Evolutionary conservation across 768 basidiomycete genomes (phyloP), one percentile per base, ranked within the genome.

Genomic region (Auricularia sp.): DNA sequence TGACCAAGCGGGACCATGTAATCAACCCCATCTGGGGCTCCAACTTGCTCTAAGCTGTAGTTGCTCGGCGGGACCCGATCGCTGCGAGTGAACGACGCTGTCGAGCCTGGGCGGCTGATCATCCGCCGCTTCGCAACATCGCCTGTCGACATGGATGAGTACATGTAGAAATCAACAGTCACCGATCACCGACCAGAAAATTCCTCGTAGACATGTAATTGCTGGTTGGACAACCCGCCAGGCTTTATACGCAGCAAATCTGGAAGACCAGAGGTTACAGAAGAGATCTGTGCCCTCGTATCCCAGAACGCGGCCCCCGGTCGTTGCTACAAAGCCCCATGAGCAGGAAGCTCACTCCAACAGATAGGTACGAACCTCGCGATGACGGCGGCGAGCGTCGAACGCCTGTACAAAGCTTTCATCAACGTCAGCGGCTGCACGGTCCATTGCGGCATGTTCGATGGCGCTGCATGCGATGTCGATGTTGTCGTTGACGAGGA

Each of bases 391-490:
- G 63, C 97, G 83, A 58, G 82, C 81, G 39, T 94, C 89, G 71
- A 94, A 97, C 10, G 94, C 90, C 33, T 83, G 68, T 2, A 84
- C 81, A 67, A 99, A 92, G 29, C 85, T 87, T 67, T 96, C 94
- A 73, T 99, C 97, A 6, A 97, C 90, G 70, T 98, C 97, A 3
- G 85, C 83, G 62, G 93, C 84, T 6, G 95, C 95, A 65, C 93
- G 86, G 70, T 98, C 95, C 90, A 97, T 97, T 0, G 97, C 97
- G 4, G 95, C 95, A 70, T 93, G 95, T 77, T 98, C 94, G 68
- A 99, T 95, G 8, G 94, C 92, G 63, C 85, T 83, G 72, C 96
- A 98, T 16, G 96, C 96, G 58, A 92, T 81, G 54, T 98, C 95
- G 62, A 97, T 80, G 70, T 99, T 98, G 69, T 98, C 95, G 66